Evolutionary conservation across 495 filamentous ascomycete species (phyloP).

Genomic region (Chaetomidium leptoderma): DNA sequence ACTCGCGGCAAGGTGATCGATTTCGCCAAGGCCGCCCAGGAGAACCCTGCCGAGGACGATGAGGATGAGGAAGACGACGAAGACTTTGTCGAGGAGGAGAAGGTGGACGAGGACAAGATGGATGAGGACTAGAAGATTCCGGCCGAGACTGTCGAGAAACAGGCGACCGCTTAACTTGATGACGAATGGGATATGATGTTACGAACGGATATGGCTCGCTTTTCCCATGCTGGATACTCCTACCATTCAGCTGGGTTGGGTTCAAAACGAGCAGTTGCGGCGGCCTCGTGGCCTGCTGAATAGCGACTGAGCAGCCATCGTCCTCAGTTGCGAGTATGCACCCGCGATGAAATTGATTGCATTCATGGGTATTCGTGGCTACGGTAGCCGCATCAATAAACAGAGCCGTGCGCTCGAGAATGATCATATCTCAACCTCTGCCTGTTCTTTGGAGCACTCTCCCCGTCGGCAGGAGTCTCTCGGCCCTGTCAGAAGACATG

Average conservation of each 20-base stretch:
- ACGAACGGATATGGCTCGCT: slow-evolving; percentile 12
- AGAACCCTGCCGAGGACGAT: slow-evolving; percentile 63
- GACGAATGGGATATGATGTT: slow-evolving; percentile 12
- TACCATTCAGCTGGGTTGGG: not conserved
- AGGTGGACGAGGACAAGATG: slow-evolving; percentile 48
- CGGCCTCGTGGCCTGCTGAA: not conserved
- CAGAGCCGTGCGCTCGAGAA: not conserved
- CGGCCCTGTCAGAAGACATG: not conserved
- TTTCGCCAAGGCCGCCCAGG: slow-evolving; percentile 73
- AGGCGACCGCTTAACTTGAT: not conserved
- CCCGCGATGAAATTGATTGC: slow-evolving; percentile 2
- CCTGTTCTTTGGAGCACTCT: not conserved
- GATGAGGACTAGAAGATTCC: not conserved
- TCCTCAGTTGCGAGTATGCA: not conserved
- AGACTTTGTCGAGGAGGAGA: slow-evolving; percentile 44
- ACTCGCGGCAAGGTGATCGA: slow-evolving; percentile 82
- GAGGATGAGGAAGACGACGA: slow-evolving; percentile 80
- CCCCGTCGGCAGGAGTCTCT: not conserved
- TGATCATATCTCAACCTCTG: not conserved
- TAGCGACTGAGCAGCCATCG: not conserved
- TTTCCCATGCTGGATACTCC: slow-evolving; percentile 7
- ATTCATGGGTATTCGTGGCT: not conserved
- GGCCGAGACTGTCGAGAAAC: not conserved
- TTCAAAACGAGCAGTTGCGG: not conserved
- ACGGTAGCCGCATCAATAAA: not conserved